Percentiles rank a stretch among this genome's conserved stretches.
These are phyloP conservation scores for Hemerocallis citrina DNA, from an alignment of 106 monocot genomes.

Conservation along the genomic window DNA sequence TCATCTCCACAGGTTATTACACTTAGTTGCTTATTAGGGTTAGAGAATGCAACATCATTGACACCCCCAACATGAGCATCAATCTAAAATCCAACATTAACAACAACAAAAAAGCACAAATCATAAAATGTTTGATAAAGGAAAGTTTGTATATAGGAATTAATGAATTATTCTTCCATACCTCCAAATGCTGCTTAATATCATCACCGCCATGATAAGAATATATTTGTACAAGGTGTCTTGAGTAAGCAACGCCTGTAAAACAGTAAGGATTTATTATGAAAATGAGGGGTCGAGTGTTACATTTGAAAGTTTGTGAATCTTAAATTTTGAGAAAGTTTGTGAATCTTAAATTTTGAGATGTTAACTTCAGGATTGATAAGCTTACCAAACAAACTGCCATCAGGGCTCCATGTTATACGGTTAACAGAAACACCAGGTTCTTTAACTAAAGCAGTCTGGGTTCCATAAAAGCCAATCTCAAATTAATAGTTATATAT, in stretches of 20 bases:
- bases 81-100: conserved; percentile 36
- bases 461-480: conserved; percentile 2
- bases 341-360: conserved; percentile 14
- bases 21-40: conserved; percentile 77
- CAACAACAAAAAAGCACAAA: conserved; percentile 7
- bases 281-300: not conserved
- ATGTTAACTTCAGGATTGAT: not conserved
- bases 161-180: conserved; percentile 8
- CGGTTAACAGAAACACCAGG: conserved; percentile 65
- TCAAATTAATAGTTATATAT: not conserved
- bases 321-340: not conserved
- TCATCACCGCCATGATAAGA: conserved; percentile 79
- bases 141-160: too few relatives aligned
- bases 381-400: conserved; percentile 57
- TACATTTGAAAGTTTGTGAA: not conserved
- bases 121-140: not conserved
- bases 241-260: conserved; percentile 54
- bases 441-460: conserved; percentile 70
- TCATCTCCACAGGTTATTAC: conserved; percentile 94
- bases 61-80: conserved; percentile 95
- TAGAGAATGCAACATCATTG: conserved; percentile 89
- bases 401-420: conserved; percentile 73
- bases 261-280: not conserved
- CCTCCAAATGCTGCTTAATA: conserved; percentile 79
- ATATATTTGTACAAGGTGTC: conserved; percentile 71